Base-by-base conservation (phyloP, 306 rosid species). In the Begonia loranthoides region DNA sequence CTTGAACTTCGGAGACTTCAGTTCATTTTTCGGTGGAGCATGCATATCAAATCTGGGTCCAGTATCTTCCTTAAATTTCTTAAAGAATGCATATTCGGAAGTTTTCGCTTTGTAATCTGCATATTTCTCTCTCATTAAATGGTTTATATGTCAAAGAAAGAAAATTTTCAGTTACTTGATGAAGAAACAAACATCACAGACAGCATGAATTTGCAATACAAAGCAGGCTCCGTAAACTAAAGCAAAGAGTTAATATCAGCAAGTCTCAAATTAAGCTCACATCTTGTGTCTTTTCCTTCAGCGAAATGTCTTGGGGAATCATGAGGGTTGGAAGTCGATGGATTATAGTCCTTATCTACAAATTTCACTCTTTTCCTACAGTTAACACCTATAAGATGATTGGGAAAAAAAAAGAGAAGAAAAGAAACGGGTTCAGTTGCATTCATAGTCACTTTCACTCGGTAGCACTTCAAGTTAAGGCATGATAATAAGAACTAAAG, bases 21-120 rank as follows among this genome's bases (percentile, higher is more conserved):
- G 41, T 21, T 15, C 60, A 64, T 67, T 78, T 50, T 57, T 63
- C 15, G 50, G 64, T 3, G 17, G 15, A 16, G 73, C 49, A 66
- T 38, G 66, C 3, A 73, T 63, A 40, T 44, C 55, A 41, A 55
- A 45, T 49, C 57, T 69, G 5, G 41, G 58, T 48, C 54, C 57
- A 13, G 78, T 92, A 45, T 70, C 74, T 66, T 78, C 70, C 87
- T 74, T 87, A 45, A 83, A 62, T 68, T 79, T 87, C 83, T 67
- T 80, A 33, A 78, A 83, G 67, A 84, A 84, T 33, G 93, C 88
- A 59, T 59, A 88, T 74, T 84, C 97, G 0, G 95, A 79, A 59
- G 94, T 88, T 76, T 88, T 84, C 2, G 88, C 71, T 47, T 56
- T 67, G 48, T 61, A 49, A 48, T 50, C 76, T 77, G 61, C 63